A percentile compares a stretch with the other conserved stretches of the same genome.
Conservation (phyloP, 1,284 basidiomycete genomes). For the Mixia osmundae region DNA sequence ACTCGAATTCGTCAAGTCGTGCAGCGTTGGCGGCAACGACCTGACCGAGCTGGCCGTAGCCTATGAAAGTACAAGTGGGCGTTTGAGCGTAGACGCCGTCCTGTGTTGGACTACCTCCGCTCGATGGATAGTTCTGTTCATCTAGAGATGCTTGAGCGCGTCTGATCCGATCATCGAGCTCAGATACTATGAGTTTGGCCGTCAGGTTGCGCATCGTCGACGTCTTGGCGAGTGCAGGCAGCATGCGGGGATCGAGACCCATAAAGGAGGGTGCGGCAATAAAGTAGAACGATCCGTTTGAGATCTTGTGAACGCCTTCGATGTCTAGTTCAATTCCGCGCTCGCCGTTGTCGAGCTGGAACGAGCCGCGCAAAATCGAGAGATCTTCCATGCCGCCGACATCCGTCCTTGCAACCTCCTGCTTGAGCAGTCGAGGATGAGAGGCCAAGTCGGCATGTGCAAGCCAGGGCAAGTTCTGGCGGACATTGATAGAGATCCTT, state of each 20-base stretch:
- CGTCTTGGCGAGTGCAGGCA: conserved; percentile 13
- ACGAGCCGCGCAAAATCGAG: too few species aligned
- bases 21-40: conserved; percentile 11
- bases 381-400: too few species aligned
- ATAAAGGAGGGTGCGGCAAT: conserved; percentile 12
- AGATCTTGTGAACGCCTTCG: too few species aligned
- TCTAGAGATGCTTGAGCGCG: conserved; percentile 1
- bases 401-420: too few species aligned
- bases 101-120: background rate
- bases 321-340: too few species aligned
- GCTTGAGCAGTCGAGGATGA: too few species aligned
- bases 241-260: conserved; percentile 13
- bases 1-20: conserved; percentile 17
- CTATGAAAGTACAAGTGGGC: conserved; percentile 18
- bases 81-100: background rate
- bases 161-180: conserved; percentile 16
- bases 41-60: conserved; percentile 18
- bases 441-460: too few species aligned
- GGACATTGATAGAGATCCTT: too few species aligned
- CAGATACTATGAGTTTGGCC: conserved; percentile 16
- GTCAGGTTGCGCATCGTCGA: conserved; percentile 10
- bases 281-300: conserved; percentile 12
- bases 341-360: too few species aligned
- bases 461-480: too few species aligned
- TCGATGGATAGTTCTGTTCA: conserved; percentile 6